Evolutionary conservation across 2,329 filamentous ascomycete species (phyloP).

Genomic region (Plectosphaerella sp.): DNA sequence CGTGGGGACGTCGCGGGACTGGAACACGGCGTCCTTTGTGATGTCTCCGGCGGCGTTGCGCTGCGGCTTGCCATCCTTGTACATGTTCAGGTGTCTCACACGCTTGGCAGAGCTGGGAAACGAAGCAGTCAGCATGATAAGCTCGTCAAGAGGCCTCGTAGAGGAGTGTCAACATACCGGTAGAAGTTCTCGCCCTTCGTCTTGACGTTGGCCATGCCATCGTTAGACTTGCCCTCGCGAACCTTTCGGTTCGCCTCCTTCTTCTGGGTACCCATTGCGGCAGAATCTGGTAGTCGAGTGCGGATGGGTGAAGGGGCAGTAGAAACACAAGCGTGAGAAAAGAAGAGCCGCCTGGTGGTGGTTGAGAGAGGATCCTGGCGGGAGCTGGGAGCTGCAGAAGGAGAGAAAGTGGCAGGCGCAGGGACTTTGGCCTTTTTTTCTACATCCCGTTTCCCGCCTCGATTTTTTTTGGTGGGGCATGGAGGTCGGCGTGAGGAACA

Average conservation of each 20-base stretch:
- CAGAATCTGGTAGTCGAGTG: slow-evolving; percentile 9
- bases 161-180: slow-evolving; percentile 46
- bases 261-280: slow-evolving; percentile 78
- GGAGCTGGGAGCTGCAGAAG: slow-evolving; percentile 4
- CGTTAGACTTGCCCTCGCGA: slow-evolving; percentile 78
- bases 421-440: slow-evolving; percentile 8
- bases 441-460: slow-evolving; percentile 6
- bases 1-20: slow-evolving; percentile 74
- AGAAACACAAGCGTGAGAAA: slow-evolving; percentile 1
- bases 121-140: not conserved
- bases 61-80: slow-evolving; percentile 79
- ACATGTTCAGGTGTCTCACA: slow-evolving; percentile 83
- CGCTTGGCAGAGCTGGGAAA: slow-evolving; percentile 65
- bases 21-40: slow-evolving; percentile 76
- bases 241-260: slow-evolving; percentile 80
- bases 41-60: slow-evolving; percentile 82
- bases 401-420: slow-evolving; percentile 11
- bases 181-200: slow-evolving; percentile 99
- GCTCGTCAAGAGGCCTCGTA: not conserved
- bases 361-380: not conserved
- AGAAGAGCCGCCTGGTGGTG: not conserved
- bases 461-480: slow-evolving; percentile 12
- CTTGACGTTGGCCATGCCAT: slow-evolving; percentile 89
- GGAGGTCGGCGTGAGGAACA: slow-evolving; percentile 2
- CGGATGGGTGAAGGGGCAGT: slow-evolving; percentile 12